Conservation (phyloP, 2,329 filamentous ascomycete species). For the Arthroderma sp. region DNA sequence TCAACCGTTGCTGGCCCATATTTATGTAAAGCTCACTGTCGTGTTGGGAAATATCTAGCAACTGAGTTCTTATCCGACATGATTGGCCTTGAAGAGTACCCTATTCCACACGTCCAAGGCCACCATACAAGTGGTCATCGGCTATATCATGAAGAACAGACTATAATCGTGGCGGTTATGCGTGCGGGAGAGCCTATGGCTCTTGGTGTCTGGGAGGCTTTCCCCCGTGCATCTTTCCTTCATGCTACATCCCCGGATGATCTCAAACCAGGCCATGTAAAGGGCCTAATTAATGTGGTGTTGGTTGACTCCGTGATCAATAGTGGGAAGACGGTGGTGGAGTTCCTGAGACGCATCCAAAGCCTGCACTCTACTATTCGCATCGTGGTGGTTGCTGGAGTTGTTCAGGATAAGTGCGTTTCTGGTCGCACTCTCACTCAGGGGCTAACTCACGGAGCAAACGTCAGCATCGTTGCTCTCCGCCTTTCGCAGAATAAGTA, state of each 20-base stretch:
- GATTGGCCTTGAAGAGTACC: slow-evolving; percentile 40
- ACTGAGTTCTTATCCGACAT: slow-evolving; percentile 33
- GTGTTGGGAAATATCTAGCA: slow-evolving; percentile 44
- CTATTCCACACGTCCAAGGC: slow-evolving; percentile 44
- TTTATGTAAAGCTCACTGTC: slow-evolving; percentile 40
- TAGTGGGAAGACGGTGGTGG: slow-evolving; percentile 39
- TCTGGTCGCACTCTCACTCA: slow-evolving; percentile 13
- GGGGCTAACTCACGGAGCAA: slow-evolving; percentile 16
- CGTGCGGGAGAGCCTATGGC: too few species aligned
- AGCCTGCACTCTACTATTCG: slow-evolving; percentile 27
- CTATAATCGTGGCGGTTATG: neutral
- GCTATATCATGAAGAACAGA: slow-evolving; percentile 28
- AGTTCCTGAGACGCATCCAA: slow-evolving; percentile 41
- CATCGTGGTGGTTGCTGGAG: slow-evolving; percentile 46
- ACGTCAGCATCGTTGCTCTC: slow-evolving; percentile 40
- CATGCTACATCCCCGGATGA: slow-evolving; percentile 35
- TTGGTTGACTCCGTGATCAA: slow-evolving; percentile 53
- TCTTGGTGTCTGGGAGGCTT: too few species aligned
- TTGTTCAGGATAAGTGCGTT: slow-evolving; percentile 38
- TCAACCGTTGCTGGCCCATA: slow-evolving; percentile 34
- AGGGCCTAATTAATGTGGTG: slow-evolving; percentile 33
- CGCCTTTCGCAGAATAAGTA: slow-evolving; percentile 47
- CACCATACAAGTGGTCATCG: slow-evolving; percentile 34
- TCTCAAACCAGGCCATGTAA: slow-evolving; percentile 34
- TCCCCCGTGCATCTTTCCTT: too few species aligned